A percentile compares a stretch with the other conserved stretches of the same genome.
phyloP scores from a whole-genome alignment of 306 rosid genomes.

The Mucuna pruriens region DNA sequence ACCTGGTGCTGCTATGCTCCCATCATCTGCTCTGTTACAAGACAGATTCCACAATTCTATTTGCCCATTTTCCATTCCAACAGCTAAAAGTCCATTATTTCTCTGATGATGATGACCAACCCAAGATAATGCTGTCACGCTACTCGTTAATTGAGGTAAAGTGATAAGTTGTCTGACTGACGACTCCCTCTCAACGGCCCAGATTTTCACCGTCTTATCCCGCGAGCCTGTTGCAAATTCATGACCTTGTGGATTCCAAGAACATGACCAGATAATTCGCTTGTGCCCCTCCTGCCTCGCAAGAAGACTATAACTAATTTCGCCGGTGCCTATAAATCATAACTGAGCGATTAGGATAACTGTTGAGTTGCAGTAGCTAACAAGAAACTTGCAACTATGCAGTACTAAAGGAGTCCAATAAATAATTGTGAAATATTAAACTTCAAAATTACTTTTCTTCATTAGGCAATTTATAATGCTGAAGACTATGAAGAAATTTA shows the following conservation, averaged over 20 bases:
- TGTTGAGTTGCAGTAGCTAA: neutral
- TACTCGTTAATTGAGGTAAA: conserved; percentile 66
- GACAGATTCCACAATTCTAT: conserved; percentile 84
- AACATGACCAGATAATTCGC: conserved; percentile 96
- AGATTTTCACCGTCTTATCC: conserved; percentile 84
- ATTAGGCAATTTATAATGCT: neutral
- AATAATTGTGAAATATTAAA: neutral
- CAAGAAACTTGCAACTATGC: neutral
- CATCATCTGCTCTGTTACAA: conserved; percentile 50
- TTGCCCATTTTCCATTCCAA: conserved; percentile 93
- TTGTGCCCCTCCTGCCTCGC: conserved; percentile 89
- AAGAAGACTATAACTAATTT: conserved; percentile 61
- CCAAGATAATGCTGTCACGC: conserved; percentile 92
- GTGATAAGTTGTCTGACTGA: conserved; percentile 62
- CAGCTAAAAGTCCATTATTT: conserved; percentile 68
- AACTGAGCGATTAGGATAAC: conserved; percentile 26
- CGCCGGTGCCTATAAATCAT: conserved; percentile 58
- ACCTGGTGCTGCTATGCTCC: conserved; percentile 37
- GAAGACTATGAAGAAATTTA: no score
- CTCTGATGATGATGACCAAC: conserved; percentile 33
- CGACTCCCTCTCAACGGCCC: conserved; percentile 60
- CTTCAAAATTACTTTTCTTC: neutral
- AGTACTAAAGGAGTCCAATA: neutral
- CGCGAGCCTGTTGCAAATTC: conserved; percentile 97
- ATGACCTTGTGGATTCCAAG: conserved; percentile 88